These are phyloP conservation scores for Hypoxylon sp. DNA, from an alignment of 2,329 filamentous ascomycete genomes.

Conservation along the genomic window DNA sequence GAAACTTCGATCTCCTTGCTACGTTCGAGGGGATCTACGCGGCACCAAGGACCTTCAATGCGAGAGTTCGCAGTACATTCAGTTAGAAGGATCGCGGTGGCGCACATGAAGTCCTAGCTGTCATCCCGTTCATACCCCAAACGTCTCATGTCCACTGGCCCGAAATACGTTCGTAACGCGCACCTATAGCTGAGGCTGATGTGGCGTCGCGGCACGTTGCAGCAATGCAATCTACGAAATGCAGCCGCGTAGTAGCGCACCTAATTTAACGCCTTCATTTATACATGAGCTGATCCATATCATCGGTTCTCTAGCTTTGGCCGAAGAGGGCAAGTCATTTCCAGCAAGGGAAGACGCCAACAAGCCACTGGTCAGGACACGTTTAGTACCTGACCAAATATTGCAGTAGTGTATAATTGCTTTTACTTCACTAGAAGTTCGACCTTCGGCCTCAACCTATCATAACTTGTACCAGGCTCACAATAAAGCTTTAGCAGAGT, in stretches of 20 bases:
- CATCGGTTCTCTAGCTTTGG: constrained; percentile 8
- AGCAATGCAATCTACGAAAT: neutral
- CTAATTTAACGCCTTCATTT: neutral
- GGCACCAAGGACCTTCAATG: neutral
- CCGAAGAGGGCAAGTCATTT: neutral
- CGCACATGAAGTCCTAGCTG: neutral
- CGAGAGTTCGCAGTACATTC: neutral
- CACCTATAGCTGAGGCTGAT: neutral
- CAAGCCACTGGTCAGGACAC: neutral
- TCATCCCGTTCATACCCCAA: neutral
- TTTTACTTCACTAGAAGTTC: neutral
- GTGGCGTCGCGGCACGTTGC: neutral
- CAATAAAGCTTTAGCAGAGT: no score
- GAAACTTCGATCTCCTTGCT: neutral
- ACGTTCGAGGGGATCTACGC: neutral
- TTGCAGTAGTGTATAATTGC: neutral
- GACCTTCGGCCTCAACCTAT: neutral
- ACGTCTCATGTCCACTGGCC: neutral
- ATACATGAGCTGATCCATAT: neutral
- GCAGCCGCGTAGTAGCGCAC: neutral
- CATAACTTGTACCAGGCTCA: neutral
- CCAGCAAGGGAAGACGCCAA: neutral
- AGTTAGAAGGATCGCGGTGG: neutral
- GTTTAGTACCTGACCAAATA: neutral
- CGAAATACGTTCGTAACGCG: neutral